Base-by-base conservation (phyloP, 2,329 filamentous ascomycete species). In the Colletotrichum gloeosporioides region DNA sequence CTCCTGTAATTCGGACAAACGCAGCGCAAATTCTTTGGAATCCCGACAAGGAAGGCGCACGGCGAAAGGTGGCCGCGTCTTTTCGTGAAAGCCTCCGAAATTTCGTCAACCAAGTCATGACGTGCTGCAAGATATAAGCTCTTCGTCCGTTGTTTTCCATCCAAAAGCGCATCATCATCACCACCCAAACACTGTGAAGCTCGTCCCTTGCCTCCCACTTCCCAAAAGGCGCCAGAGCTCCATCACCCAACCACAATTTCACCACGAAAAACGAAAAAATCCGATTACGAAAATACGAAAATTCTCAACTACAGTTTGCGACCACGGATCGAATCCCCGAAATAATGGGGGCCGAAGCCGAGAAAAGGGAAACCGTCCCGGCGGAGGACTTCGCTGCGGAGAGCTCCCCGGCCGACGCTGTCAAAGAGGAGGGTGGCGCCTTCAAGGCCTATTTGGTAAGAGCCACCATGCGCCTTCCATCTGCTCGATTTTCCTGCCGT, bases 381-480 rank as follows among this genome's bases (percentile, higher is more conserved):
- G 66, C 71, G 61, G 73, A 77, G 31, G 63, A 59, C 62, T 39
- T 44, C 12, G 6, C 63, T 12, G 49, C 61, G 5, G 53, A 65
- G n/a, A 61, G 31, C 34, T 73, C 73, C 8, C 76, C 73, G 4
- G 64, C 72, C 22, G 68, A 75, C 25, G 74, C 70, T 22, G 57
- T 71, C 2, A 69, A 77, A 16, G 64, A 70, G 8, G 77, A 79
- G 34, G 76, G 75, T 18, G 71, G 69, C 25, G 70, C 78, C 25
- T 78, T 77, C 65, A 76, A 76, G 29, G 78, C 78, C 29, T 79
- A 79, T 57, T 62, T 76, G 71, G 78, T 79, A 73, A 8, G 62
- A 25, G 44, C 31, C 10, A 15, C 22, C 15, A 18, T 9, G 55
- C 15, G n/a, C 27, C 27, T 25, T 12, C 9, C 4, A 18, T 10